Base-by-base conservation (phyloP, 768 basidiomycete genomes). In the Russula earlei region DNA sequence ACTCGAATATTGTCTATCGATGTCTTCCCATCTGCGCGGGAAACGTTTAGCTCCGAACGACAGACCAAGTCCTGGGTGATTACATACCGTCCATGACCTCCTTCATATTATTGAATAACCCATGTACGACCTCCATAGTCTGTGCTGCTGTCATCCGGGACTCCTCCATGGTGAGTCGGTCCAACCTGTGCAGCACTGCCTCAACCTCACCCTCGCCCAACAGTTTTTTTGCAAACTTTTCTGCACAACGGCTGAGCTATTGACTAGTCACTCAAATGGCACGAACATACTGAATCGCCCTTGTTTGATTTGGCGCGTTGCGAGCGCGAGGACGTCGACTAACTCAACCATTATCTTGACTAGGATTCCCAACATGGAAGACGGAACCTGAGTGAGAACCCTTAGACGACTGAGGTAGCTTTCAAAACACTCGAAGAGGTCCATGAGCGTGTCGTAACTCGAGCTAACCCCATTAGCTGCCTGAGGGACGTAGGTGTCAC, bases 81-180 rank as follows among this genome's bases (percentile, higher is more conserved):
- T 20, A 3, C 52, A 20, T 36, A 36, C 52, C 52, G 5, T 53
- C 22, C 33, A 52, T 43, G 10, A 43, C 41, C 22, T 17, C 12
- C 17, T 52, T 43, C 43, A 53, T 25, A n/a, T 52, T 40, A 17
- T 27, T 54, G 36, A 54, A 29, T 1, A 54, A 25, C 40, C 53
- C 53, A 31, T 33, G 8, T 10, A 54, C 37, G 8, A 46, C 45
- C 5, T 54, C 45, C 37, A 31, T 25, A 2, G 44, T 54, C 19
- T 27, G 34, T 11, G 44, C 25, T 2, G 19, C 19, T 3, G 37
- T 29, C 36, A 34, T 43, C 5, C 11, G 31, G 14, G 36, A 34
- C 22, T 43, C 53, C 2, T 54, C 45, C 29, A 6, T 3, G 8
- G 52, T 44, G 10, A 53, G 52, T 25, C 42, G 43, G 12, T 53